Percentiles rank a stretch among this genome's conserved stretches.
phyloP scores from a whole-genome alignment of 176 grass and related monocot species.

The Hordeum marinum region DNA sequence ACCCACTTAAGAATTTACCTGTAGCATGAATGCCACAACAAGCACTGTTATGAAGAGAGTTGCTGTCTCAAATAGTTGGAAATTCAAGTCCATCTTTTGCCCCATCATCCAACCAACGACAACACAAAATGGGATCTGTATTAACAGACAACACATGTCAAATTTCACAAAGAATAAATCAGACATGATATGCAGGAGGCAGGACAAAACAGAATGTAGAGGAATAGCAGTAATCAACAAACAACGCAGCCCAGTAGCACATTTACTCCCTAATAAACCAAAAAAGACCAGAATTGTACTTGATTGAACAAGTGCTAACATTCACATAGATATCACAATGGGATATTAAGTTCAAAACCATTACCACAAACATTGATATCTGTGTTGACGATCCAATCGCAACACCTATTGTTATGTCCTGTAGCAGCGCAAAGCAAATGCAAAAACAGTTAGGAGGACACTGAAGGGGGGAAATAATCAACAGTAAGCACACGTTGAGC shows the following conservation, averaged over 20 bases:
- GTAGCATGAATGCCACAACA: slow-evolving; percentile 95
- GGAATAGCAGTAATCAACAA: background rate
- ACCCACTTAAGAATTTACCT: slow-evolving; percentile 45
- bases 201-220: background rate
- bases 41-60: slow-evolving; percentile 92
- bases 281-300: background rate
- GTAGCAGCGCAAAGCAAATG: slow-evolving; percentile 15
- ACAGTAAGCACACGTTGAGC: background rate
- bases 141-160: background rate
- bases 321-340: background rate
- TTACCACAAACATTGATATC: slow-evolving; percentile 97
- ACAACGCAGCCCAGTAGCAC: background rate
- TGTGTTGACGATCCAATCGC: slow-evolving; percentile 84
- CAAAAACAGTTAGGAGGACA: background rate
- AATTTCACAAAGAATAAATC: background rate
- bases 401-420: slow-evolving; percentile 89
- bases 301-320: background rate
- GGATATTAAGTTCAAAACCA: slow-evolving; percentile 8
- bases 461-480: background rate
- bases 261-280: background rate
- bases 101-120: slow-evolving; percentile 96
- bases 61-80: slow-evolving; percentile 92
- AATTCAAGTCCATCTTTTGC: slow-evolving; percentile 90
- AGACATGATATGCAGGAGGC: background rate
- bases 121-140: slow-evolving; percentile 93